These are phyloP conservation scores for Grosmannia penicillata DNA, from an alignment of 2,329 filamentous ascomycete species.

Conservation along the genomic window DNA sequence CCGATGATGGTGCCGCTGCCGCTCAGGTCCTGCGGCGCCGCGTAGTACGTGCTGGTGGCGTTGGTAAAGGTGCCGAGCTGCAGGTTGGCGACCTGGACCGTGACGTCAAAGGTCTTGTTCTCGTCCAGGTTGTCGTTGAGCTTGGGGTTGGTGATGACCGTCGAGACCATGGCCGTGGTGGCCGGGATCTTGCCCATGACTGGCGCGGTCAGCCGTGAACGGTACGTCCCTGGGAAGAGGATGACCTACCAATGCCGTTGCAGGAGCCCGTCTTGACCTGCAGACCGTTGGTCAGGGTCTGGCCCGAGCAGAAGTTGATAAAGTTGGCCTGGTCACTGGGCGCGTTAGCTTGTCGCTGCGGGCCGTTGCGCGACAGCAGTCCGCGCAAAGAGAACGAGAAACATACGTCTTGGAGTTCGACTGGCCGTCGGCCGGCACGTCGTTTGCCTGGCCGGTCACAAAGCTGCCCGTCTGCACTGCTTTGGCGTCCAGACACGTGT, in stretches of 20 bases:
- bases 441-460: slow-evolving; percentile 29
- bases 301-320: slow-evolving; percentile 46
- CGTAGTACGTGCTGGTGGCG: slow-evolving; percentile 43
- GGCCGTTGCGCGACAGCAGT: background rate
- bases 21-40: slow-evolving; percentile 41
- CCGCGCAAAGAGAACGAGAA: background rate
- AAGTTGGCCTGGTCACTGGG: slow-evolving; percentile 44
- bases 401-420: slow-evolving; percentile 36
- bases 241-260: slow-evolving; percentile 41
- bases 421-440: slow-evolving; percentile 27
- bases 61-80: slow-evolving; percentile 46
- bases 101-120: slow-evolving; percentile 35
- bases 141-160: slow-evolving; percentile 36
- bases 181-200: slow-evolving; percentile 46
- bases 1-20: slow-evolving; percentile 39
- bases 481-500: slow-evolving; percentile 24
- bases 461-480: slow-evolving; percentile 35
- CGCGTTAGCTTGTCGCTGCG: slow-evolving; percentile 1
- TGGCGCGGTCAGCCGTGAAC: slow-evolving; percentile 15
- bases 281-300: slow-evolving; percentile 44
- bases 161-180: slow-evolving; percentile 41
- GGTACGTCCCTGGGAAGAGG: too few relatives aligned
- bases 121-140: slow-evolving; percentile 31
- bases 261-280: slow-evolving; percentile 46
- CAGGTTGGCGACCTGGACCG: slow-evolving; percentile 38